Conservation (phyloP, 1,284 basidiomycete genomes). For the Puccinia coronata region DNA sequence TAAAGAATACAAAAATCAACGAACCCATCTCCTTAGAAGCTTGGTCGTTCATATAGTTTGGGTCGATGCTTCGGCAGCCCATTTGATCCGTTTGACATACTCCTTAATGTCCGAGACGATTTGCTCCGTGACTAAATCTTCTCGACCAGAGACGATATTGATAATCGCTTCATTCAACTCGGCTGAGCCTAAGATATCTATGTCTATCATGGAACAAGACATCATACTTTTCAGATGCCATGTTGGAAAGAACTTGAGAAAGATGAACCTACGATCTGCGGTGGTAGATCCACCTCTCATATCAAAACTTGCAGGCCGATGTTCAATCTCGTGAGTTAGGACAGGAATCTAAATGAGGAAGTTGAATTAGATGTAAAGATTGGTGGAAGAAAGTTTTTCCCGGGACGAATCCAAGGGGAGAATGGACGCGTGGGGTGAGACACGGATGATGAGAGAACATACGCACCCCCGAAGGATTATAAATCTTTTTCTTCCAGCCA, state of each 20-base stretch:
- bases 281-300: constrained; percentile 84
- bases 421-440: not conserved
- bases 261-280: constrained; percentile 57
- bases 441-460: not conserved
- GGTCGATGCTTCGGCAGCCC: constrained; percentile 64
- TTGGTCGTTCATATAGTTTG: not conserved
- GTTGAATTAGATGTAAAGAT: not conserved
- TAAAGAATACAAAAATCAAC: not conserved
- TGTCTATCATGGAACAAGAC: constrained; percentile 67
- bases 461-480: constrained; percentile 87
- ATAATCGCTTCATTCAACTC: constrained; percentile 87
- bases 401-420: not conserved
- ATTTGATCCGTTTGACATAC: constrained; percentile 73
- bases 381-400: not conserved
- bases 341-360: constrained; percentile 62
- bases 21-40: not conserved
- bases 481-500: constrained; percentile 85
- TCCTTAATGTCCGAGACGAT: constrained; percentile 78
- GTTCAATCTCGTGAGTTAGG: constrained; percentile 84
- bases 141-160: constrained; percentile 78
- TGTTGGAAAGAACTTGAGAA: not conserved
- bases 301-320: constrained; percentile 75
- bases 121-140: constrained; percentile 63
- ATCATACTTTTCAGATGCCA: not conserved
- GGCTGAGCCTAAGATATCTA: constrained; percentile 88